A percentile compares a stretch with the other conserved stretches of the same genome.
Conservation (phyloP, 805 yeast species). For the Hanseniaspora taiwanica region DNA sequence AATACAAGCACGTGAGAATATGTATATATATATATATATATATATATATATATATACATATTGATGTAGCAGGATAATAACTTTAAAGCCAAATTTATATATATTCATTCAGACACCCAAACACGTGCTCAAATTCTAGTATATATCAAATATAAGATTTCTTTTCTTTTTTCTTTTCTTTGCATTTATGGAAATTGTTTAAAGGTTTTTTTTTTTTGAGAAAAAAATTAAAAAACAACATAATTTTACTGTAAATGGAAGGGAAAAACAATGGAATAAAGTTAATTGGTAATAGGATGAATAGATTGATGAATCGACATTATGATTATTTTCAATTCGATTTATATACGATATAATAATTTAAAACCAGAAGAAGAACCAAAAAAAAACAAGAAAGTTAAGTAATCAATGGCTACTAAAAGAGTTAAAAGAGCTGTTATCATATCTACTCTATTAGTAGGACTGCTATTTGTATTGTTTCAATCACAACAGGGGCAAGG, state of each 20-base stretch:
- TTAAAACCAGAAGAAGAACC: neutral
- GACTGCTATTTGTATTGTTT: neutral
- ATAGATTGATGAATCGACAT: too few relatives aligned
- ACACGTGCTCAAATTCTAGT: neutral
- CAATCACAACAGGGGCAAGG: neutral
- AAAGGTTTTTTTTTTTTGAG: neutral
- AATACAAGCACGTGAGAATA: too few relatives aligned
- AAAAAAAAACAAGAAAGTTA: neutral
- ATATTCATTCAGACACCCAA: neutral
- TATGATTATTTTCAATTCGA: neutral
- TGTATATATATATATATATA: too few relatives aligned
- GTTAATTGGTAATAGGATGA: too few relatives aligned
- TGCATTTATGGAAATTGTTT: neutral
- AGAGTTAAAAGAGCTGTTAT: slow-evolving; percentile 6
- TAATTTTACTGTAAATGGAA: neutral
- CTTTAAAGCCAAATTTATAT: too few relatives aligned
- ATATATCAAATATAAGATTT: neutral
- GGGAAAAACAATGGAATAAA: neutral
- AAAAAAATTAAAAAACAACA: too few relatives aligned
- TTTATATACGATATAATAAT: neutral
- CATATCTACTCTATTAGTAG: slow-evolving; percentile 3
- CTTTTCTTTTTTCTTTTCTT: neutral
- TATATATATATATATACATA: too few relatives aligned
- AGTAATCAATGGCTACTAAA: neutral
- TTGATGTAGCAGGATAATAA: too few relatives aligned